Evolutionary conservation across 202 grass and related monocot species (phyloP).

Genomic region (Zizania palustris): DNA sequence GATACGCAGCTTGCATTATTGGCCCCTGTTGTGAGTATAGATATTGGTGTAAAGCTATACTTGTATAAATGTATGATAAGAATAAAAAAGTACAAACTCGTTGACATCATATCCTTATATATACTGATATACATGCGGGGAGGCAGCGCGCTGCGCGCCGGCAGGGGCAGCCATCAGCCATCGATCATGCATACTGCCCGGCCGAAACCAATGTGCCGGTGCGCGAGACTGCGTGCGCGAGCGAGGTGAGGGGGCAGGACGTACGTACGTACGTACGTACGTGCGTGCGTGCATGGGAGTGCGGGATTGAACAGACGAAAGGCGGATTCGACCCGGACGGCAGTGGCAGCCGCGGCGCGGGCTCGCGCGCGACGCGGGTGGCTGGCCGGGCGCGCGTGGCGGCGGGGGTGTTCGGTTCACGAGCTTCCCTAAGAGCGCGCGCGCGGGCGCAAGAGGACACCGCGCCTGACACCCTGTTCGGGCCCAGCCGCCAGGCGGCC

Average conservation of each 20-base stretch:
- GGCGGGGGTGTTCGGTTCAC: constrained; percentile 21
- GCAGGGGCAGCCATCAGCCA: neutral
- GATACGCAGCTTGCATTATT: too few relatives aligned
- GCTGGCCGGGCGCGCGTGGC: neutral
- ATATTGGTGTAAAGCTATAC: too few relatives aligned
- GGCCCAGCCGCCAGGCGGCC: neutral
- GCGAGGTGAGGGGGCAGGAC: too few relatives aligned
- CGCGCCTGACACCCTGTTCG: neutral
- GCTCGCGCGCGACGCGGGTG: neutral
- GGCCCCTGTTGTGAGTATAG: too few relatives aligned
- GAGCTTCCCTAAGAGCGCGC: constrained; percentile 18
- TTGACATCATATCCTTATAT: too few relatives aligned
- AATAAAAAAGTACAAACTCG: too few relatives aligned
- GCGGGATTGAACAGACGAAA: neutral
- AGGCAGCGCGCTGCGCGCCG: too few relatives aligned
- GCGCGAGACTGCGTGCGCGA: too few relatives aligned
- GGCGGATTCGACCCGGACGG: constrained; percentile 8
- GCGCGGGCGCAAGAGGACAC: constrained; percentile 21
- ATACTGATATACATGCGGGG: too few relatives aligned
- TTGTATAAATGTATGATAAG: too few relatives aligned
- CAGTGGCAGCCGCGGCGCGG: neutral
- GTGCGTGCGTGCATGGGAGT: neutral
- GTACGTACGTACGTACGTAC: too few relatives aligned
- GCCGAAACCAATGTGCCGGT: constrained; percentile 22
- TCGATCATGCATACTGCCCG: neutral